phyloP scores from a whole-genome alignment of 2,329 filamentous ascomycete genomes.

The Epichloe coenophiala region DNA sequence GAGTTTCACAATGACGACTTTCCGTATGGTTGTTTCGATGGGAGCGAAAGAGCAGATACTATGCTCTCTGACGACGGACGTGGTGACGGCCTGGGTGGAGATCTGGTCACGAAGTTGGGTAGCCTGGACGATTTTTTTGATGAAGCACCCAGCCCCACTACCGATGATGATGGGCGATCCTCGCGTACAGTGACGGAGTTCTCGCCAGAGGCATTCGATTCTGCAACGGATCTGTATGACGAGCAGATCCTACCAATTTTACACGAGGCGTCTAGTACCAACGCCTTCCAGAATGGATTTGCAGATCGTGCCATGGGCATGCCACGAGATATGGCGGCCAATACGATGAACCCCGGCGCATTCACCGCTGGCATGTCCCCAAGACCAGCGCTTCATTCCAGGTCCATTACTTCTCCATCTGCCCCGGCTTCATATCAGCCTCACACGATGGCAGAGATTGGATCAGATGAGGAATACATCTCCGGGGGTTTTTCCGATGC shows the following conservation, averaged over 20 bases:
- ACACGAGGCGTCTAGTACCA: slow-evolving; percentile 68
- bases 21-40: slow-evolving; percentile 64
- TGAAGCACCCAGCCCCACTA: slow-evolving; percentile 47
- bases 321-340: slow-evolving; percentile 45
- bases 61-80: slow-evolving; percentile 82
- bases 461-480: slow-evolving; percentile 63
- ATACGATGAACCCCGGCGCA: slow-evolving; percentile 49
- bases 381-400: slow-evolving; percentile 60
- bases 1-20: slow-evolving; percentile 90
- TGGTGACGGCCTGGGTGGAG: slow-evolving; percentile 54
- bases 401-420: slow-evolving; percentile 75
- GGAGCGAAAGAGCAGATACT: slow-evolving; percentile 64
- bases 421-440: slow-evolving; percentile 40
- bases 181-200: slow-evolving; percentile 53
- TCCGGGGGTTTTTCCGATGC: slow-evolving; percentile 70
- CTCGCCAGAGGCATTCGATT: slow-evolving; percentile 52
- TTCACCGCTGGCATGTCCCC: slow-evolving; percentile 32
- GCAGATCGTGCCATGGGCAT: slow-evolving; percentile 53
- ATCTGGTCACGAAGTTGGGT: slow-evolving; percentile 68
- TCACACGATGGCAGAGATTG: slow-evolving; percentile 42
- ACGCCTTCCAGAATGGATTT: slow-evolving; percentile 81
- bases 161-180: slow-evolving; percentile 44
- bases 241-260: slow-evolving; percentile 85
- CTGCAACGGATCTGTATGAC: slow-evolving; percentile 75
- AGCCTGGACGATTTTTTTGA: slow-evolving; percentile 76